Evolutionary conservation across 345 rosid genomes (phyloP).

Genomic region (Salix koriyanagi): DNA sequence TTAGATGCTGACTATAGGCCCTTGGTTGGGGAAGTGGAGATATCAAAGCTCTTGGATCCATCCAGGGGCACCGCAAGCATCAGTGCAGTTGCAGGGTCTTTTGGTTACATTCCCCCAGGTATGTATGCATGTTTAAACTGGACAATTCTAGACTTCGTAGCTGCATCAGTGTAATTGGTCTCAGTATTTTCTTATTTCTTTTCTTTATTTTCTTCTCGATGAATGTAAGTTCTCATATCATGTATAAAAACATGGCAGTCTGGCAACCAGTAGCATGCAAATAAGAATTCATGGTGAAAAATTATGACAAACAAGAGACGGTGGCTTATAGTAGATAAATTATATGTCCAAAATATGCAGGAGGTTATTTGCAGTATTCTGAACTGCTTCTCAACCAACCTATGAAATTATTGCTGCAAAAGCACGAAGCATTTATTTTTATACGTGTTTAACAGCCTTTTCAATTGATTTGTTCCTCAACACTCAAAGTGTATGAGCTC

Average conservation of each 20-base stretch:
- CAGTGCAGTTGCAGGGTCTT: slow-evolving; percentile 41
- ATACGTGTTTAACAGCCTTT: not conserved
- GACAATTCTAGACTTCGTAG: not conserved
- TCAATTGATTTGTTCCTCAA: not conserved
- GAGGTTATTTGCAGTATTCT: not conserved
- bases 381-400: not conserved
- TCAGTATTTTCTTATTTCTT: no score
- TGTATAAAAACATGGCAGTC: no score
- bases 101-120: slow-evolving; percentile 38
- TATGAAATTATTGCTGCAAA: no score
- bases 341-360: no score
- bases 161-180: not conserved
- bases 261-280: no score
- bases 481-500: not conserved
- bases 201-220: not conserved
- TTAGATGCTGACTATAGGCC: slow-evolving; percentile 30
- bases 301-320: no score
- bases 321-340: no score
- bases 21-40: slow-evolving; percentile 32
- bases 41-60: slow-evolving; percentile 36
- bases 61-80: slow-evolving; percentile 37
- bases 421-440: no score
- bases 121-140: not conserved
- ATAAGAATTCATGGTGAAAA: no score
- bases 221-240: no score